Base-by-base conservation (phyloP, 2,329 filamentous ascomycete genomes). In the Harringtonia lauricola region DNA sequence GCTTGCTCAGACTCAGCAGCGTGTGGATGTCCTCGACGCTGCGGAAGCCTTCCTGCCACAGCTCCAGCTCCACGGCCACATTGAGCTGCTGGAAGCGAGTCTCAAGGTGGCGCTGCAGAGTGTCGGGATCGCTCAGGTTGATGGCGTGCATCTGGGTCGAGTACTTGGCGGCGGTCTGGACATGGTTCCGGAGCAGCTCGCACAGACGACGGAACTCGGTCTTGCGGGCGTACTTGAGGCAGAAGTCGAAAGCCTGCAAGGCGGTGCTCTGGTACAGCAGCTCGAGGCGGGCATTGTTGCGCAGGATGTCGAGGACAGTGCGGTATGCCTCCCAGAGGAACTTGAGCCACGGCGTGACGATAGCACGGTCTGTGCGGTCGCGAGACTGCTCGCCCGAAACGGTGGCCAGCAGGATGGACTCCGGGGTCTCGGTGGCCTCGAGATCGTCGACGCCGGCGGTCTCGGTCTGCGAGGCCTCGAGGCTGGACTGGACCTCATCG, bases 281-380 rank as follows among this genome's bases (percentile, higher is more conserved):
- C 71, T 98, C 92, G 45, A 98, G 79, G 47, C 92, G 83, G 46
- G 92, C 90, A 72, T 98, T 98, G 76, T 98, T 98, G 72, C 94
- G 89, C 59, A 98, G 81, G 58, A 98, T 98, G 59, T 98, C 92
- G 58, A 98, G 77, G 34, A 98, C 92, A 31, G 92, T 98, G 50
- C 92, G 85, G 72, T 98, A 98, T 15, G 92, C 95, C 73, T 98
- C 92, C 92, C 92, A 98, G 50, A 98, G 74, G 62, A 98, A 98
- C 72, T 98, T 98, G 59, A 98, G 79, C 92, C 92, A 98, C 47
- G 92, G 92, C 24, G 92, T 98, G 48, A 98, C 92, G 57, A 98
- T 94, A 60, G 92, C 92, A 57, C 92, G 83, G 70, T 98, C 92
- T 56, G 92, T 98, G 54, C 92, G 86, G 68, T 98, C 92, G 61